Percentiles rank a stretch among this genome's conserved stretches.
phyloP scores from a whole-genome alignment of 805 yeast genomes.

The Wickerhamiella lipophila region DNA sequence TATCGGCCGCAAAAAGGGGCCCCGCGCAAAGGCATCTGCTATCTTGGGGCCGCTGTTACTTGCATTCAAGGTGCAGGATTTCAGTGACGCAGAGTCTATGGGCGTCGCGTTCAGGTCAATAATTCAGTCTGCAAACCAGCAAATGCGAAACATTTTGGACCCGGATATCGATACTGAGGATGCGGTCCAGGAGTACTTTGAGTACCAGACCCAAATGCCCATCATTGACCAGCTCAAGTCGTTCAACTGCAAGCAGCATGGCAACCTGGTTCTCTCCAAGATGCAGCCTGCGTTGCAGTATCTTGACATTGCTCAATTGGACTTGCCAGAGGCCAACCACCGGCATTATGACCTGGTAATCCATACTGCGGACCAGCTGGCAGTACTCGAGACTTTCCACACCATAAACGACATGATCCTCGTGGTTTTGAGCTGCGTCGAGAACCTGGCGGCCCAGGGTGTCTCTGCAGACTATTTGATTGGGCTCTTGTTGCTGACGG shows the following conservation, averaged over 20 bases:
- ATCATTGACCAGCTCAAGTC: slow-evolving; percentile 8
- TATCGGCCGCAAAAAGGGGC: slow-evolving; percentile 12
- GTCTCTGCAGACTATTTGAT: slow-evolving; percentile 76
- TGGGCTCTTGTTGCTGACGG: slow-evolving; percentile 57
- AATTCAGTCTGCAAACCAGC: slow-evolving; percentile 14
- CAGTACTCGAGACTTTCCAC: slow-evolving; percentile 34
- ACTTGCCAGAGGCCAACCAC: slow-evolving; percentile 28
- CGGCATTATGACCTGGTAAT: slow-evolving; percentile 30
- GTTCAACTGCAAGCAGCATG: background rate
- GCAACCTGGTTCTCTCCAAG: slow-evolving; percentile 11
- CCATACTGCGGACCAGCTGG: slow-evolving; percentile 40
- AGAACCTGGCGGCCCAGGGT: background rate
- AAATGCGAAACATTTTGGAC: background rate
- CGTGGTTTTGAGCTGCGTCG: background rate
- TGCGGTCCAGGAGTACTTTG: slow-evolving; percentile 13
- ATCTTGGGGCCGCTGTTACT: slow-evolving; percentile 9
- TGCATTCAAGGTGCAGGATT: slow-evolving; percentile 9
- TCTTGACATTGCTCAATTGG: slow-evolving; percentile 34
- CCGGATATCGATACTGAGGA: background rate
- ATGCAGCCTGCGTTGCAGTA: slow-evolving; percentile 19
- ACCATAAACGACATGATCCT: background rate
- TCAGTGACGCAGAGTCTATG: background rate
- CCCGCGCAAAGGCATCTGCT: slow-evolving; percentile 11
- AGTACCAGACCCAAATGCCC: slow-evolving; percentile 10
- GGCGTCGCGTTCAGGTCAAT: slow-evolving; percentile 10